Evolutionary conservation across 257 asterid species (phyloP), one percentile per base, ranked within the genome.

Genomic region (Eustoma russellianum): DNA sequence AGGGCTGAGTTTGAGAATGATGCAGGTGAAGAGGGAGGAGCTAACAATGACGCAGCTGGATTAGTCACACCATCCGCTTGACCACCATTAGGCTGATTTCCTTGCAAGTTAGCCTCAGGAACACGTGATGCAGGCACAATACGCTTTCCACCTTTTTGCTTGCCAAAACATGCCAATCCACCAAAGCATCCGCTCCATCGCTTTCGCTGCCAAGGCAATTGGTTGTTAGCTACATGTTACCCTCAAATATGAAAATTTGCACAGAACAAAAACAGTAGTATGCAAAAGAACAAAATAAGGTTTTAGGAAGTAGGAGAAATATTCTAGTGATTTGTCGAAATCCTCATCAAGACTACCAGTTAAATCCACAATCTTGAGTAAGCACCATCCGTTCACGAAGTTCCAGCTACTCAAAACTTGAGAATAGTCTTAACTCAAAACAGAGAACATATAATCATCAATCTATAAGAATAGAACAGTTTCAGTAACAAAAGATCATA

Each of bases 21-120:
- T 13, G 89, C 95, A 0, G 95, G 95, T 3, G 95, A 85, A 55
- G 95, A 85, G 19, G 95, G 95, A 41, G 95, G 95, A 53, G 95
- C 95, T 43, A 72, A 70, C 8, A 79, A 49, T 57, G 82, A 82
- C 3, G 87, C 72, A 33, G 82, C 66, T 67, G 71, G 88, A 66
- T 77, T 82, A 54, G 79, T 80, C 75, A 90, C 55, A 47, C 81
- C 89, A 63, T 82, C 90, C 17, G 70, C 78, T 61, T 76, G 94
- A 33, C 73, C 73, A 8, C 91, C 81, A 33, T 77, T 81, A 53
- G 80, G 74, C 72, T 75, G 94, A 71, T 76, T 78, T 19, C 77
- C 60, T 18, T 65, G 44, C 15, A 79, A 62, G 63, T 71, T 77
- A 28, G 83, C 69, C 51, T 87, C 94, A 0, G 85, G 78, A 7